Evolutionary conservation across 2,329 filamentous ascomycete genomes (phyloP), one percentile per base, ranked within the genome.

Genomic region (Pseudogymnoascus sp.): DNA sequence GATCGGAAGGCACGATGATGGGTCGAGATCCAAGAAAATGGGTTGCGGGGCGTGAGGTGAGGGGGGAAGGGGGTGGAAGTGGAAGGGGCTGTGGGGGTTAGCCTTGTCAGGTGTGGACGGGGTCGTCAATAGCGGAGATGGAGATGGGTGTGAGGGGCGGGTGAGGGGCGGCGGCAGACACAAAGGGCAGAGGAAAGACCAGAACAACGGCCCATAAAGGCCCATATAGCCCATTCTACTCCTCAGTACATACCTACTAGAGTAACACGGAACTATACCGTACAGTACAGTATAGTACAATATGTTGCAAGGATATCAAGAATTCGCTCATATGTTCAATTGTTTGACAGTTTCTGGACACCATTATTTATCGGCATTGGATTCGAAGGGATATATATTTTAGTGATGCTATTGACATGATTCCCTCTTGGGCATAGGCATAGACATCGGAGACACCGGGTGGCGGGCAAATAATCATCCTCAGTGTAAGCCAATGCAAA

Each of bases 1-100:
- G 50, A 56, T 56, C 50, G 50, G 28, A 31, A 56, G 50, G 50
- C 50, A 56, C 50, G 28, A 56, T 56, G 50, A 56, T 56, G 50
- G 28, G 50, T 56, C 50, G 50, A 56, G 50, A 56, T 56, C 50
- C 50, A 56, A 56, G 28, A 56, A 56, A 56, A 56, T 31, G 25
- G 28, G 50, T 5, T 53, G 47, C 25, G 47, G 47, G 47, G 47
- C 47, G 47, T 53, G 25, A 53, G n/a, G 47, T 53, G 25, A 53
- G n/a, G 6, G 25, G 47, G 14, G 23, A 3, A 3, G 14, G 25
- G 21, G 18, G 42, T 2, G 11, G 42, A 16, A 3, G 38, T 21
- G 16, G 16, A 18, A 18, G 16, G 38, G 40, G 40, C 21, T 47
- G 42, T 47, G 44, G 44, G 44, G 44, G 44, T 50, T 50, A 50